Percentiles rank a stretch among this genome's conserved stretches.
phyloP scores from a whole-genome alignment of 2,329 filamentous ascomycete genomes.

The Diaporthe vexans region DNA sequence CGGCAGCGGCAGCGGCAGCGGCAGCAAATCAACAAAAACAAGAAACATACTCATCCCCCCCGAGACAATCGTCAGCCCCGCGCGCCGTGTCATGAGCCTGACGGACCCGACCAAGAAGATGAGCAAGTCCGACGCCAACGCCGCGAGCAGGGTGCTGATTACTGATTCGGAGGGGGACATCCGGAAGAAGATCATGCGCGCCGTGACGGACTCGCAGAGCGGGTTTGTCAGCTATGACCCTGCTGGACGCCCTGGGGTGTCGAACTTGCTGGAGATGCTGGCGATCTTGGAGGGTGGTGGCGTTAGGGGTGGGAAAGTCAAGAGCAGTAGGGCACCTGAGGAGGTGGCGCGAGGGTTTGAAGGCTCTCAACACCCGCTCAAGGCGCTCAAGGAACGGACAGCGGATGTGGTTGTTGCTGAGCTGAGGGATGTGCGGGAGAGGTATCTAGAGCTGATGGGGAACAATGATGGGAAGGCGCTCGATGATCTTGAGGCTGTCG shows the following conservation, averaged over 20 bases:
- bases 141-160: slow-evolving; percentile 84
- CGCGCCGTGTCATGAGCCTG: slow-evolving; percentile 91
- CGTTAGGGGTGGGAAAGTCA: slow-evolving; percentile 43
- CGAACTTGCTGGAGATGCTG: slow-evolving; percentile 88
- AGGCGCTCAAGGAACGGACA: slow-evolving; percentile 66
- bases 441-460: slow-evolving; percentile 56
- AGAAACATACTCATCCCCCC: slow-evolving; percentile 70
- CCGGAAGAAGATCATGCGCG: slow-evolving; percentile 75
- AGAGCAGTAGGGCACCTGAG: slow-evolving; percentile 49
- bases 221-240: slow-evolving; percentile 81
- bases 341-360: slow-evolving; percentile 57
- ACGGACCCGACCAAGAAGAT: slow-evolving; percentile 85
- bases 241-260: slow-evolving; percentile 79
- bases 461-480: slow-evolving; percentile 64
- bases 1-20: slow-evolving; percentile 52
- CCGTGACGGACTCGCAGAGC: slow-evolving; percentile 79
- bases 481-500: slow-evolving; percentile 69
- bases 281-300: slow-evolving; percentile 67
- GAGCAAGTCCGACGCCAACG: slow-evolving; percentile 87
- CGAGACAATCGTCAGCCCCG: slow-evolving; percentile 81
- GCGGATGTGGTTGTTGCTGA: slow-evolving; percentile 67
- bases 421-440: slow-evolving; percentile 63
- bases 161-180: slow-evolving; percentile 79
- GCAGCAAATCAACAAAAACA: neutral
- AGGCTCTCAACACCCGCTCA: slow-evolving; percentile 52